phyloP scores from a whole-genome alignment of 345 rosid species.

The Iberis pinnata region DNA sequence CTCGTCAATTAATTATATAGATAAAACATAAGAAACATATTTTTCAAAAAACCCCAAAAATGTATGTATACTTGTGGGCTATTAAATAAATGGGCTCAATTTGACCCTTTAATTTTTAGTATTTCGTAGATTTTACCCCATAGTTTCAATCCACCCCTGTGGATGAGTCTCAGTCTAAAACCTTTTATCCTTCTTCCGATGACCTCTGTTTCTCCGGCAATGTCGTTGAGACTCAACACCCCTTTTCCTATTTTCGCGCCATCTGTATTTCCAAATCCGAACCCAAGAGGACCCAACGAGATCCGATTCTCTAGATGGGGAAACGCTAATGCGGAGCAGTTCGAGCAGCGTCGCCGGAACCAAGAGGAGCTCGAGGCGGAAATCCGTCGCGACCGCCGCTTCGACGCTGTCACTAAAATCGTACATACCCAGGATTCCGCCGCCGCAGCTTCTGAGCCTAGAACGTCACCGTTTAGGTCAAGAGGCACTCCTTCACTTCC shows the following conservation, averaged over 20 bases:
- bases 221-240: conserved; percentile 59
- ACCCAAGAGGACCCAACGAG: conserved; percentile 39
- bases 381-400: conserved; percentile 61
- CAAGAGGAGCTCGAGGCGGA: conserved; percentile 66
- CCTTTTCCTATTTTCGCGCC: conserved; percentile 66
- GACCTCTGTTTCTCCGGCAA: conserved; percentile 22
- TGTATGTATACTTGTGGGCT: background rate
- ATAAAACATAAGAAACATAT: too few relatives aligned
- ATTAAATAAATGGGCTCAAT: background rate
- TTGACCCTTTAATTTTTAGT: background rate
- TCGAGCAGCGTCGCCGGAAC: conserved; percentile 53
- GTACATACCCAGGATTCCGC: conserved; percentile 25
- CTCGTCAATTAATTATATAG: too few relatives aligned
- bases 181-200: conserved; percentile 16
- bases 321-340: conserved; percentile 61
- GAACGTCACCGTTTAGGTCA: conserved; percentile 44
- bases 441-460: conserved; percentile 26
- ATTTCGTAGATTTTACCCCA: conserved; percentile 16
- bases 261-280: conserved; percentile 18
- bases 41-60: too few relatives aligned
- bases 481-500: conserved; percentile 70
- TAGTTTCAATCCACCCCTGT: conserved; percentile 17
- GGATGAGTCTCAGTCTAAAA: conserved; percentile 20
- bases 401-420: conserved; percentile 47
- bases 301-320: conserved; percentile 71